Percentiles rank a stretch among this genome's conserved stretches.
Evolutionary conservation across 495 filamentous ascomycete species (phyloP).

Genomic region (Coniosporium apollinis): DNA sequence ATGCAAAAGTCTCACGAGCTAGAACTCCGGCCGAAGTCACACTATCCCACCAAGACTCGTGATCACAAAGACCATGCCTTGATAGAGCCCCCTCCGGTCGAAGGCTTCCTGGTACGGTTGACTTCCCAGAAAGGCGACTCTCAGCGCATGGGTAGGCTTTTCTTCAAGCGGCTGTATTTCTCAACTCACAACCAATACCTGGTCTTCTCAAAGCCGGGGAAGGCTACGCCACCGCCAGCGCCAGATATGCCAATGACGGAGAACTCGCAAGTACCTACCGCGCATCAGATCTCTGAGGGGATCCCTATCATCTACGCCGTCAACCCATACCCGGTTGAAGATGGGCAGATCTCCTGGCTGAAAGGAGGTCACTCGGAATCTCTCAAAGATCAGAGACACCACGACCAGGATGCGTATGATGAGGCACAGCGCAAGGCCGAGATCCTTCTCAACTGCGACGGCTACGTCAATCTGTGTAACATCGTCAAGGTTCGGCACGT

Average conservation of each 20-base stretch:
- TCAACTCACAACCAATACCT: slow-evolving; percentile 51
- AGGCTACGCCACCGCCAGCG: slow-evolving; percentile 47
- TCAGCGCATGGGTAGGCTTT: slow-evolving; percentile 44
- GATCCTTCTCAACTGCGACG: slow-evolving; percentile 43
- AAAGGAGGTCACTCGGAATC: slow-evolving; percentile 21
- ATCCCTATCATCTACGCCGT: slow-evolving; percentile 47
- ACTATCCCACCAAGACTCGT: slow-evolving; percentile 42
- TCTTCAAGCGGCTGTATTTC: slow-evolving; percentile 57
- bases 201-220: slow-evolving; percentile 49
- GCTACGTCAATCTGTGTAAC: slow-evolving; percentile 47
- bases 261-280: slow-evolving; percentile 34
- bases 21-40: slow-evolving; percentile 51
- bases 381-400: slow-evolving; percentile 27
- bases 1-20: slow-evolving; percentile 62
- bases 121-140: slow-evolving; percentile 47
- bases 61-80: slow-evolving; percentile 25
- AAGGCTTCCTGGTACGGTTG: slow-evolving; percentile 56
- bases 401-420: slow-evolving; percentile 41
- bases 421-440: slow-evolving; percentile 44
- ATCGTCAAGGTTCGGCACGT: slow-evolving; percentile 40
- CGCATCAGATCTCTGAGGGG: slow-evolving; percentile 37
- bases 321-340: slow-evolving; percentile 41
- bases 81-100: slow-evolving; percentile 46
- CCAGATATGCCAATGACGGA: slow-evolving; percentile 31
- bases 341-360: slow-evolving; percentile 44